phyloP scores from a whole-genome alignment of 176 grass and related monocot species.

The Bromus sterilis region DNA sequence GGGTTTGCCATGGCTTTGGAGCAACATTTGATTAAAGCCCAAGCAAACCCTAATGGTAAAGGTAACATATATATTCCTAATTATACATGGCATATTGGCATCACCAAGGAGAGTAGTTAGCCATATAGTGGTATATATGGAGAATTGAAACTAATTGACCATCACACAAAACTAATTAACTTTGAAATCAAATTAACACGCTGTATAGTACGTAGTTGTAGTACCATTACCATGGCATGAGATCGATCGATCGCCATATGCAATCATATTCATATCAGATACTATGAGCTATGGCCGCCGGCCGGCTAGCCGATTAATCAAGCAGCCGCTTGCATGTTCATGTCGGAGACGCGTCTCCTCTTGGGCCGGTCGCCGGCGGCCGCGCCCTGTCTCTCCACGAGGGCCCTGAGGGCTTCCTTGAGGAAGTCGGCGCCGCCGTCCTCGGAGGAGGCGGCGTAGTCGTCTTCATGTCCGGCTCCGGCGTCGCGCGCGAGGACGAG shows the following conservation, averaged over 20 bases:
- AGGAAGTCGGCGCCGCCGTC: conserved; percentile 28
- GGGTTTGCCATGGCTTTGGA: conserved; percentile 34
- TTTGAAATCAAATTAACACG: neutral
- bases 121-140: conserved; percentile 1
- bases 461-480: neutral
- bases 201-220: neutral
- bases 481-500: conserved; percentile 61
- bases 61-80: conserved; percentile 4
- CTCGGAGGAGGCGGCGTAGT: neutral
- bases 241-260: neutral
- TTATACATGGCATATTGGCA: conserved; percentile 20
- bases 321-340: conserved; percentile 47
- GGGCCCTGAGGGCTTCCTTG: conserved; percentile 55
- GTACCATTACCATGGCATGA: conserved; percentile 21
- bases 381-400: conserved; percentile 47
- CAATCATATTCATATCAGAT: neutral
- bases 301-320: conserved; percentile 4
- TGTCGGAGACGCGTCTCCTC: conserved; percentile 60
- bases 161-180: conserved; percentile 25
- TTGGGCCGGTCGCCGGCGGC: conserved; percentile 51
- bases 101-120: conserved; percentile 22
- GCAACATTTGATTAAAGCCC: conserved; percentile 35
- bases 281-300: neutral
- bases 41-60: conserved; percentile 39
- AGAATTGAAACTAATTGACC: neutral